Conservation (phyloP, 345 rosid species). For the Lepidium aucheri region DNA sequence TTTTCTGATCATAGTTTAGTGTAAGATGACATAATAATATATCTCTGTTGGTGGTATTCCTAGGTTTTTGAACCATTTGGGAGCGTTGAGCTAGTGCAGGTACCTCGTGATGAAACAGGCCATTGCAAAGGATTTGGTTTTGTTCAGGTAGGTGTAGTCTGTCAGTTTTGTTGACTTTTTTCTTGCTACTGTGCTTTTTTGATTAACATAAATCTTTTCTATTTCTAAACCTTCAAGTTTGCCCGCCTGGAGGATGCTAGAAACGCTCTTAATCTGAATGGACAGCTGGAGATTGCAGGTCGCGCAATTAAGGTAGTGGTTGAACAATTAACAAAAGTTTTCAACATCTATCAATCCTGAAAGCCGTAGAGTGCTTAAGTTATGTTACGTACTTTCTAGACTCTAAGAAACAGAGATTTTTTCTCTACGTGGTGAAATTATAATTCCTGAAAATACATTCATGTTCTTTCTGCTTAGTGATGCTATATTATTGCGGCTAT, state of each 20-base stretch:
- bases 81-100: conserved; percentile 87
- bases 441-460: background rate
- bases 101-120: conserved; percentile 84
- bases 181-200: background rate
- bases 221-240: conserved; percentile 40
- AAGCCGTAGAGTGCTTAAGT: background rate
- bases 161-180: background rate
- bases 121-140: conserved; percentile 95
- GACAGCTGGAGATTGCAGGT: conserved; percentile 83
- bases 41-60: conserved; percentile 1
- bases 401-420: background rate
- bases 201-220: background rate
- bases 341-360: background rate
- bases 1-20: background rate
- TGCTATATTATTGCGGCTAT: background rate
- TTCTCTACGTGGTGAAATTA: background rate
- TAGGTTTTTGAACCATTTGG: conserved; percentile 98
- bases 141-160: conserved; percentile 65
- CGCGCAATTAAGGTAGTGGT: conserved; percentile 72
- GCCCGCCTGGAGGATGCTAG: conserved; percentile 93
- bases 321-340: background rate
- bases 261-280: conserved; percentile 84
- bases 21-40: background rate
- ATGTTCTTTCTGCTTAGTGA: background rate
- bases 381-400: background rate